A percentile compares a stretch with the other conserved stretches of the same genome.
These are phyloP conservation scores for Plantago major DNA, from an alignment of 257 asterid species.

Conservation along the genomic window DNA sequence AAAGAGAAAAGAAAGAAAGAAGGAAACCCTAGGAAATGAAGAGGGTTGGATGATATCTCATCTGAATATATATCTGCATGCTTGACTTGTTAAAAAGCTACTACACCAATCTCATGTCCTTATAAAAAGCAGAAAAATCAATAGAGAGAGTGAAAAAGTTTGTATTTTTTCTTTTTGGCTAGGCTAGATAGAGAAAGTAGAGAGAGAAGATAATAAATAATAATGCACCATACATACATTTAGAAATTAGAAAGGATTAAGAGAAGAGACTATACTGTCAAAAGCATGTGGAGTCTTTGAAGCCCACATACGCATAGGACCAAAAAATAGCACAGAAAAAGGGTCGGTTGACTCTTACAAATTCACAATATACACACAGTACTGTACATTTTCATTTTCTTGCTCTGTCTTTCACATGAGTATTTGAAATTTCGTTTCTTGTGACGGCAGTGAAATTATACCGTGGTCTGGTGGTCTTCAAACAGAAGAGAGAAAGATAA, in stretches of 20 bases:
- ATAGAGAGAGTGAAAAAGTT: slow-evolving; percentile 8
- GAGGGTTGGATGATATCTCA: slow-evolving; percentile 20
- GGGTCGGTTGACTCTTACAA: slow-evolving; percentile 46
- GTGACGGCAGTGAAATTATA: slow-evolving; percentile 29
- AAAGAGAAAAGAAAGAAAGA: neutral
- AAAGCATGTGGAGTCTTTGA: slow-evolving; percentile 40
- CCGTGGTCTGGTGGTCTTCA: neutral
- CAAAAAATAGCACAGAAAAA: slow-evolving; percentile 23
- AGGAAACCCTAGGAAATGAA: slow-evolving; percentile 33
- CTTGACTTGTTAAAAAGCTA: slow-evolving; percentile 42
- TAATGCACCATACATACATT: neutral
- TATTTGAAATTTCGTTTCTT: neutral
- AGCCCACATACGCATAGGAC: slow-evolving; percentile 42
- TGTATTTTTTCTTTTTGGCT: slow-evolving; percentile 15
- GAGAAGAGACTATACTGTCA: slow-evolving; percentile 6
- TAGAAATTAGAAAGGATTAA: neutral
- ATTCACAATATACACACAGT: neutral
- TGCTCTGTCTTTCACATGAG: neutral
- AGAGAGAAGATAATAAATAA: too few relatives aligned
- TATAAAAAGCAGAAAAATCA: slow-evolving; percentile 22
- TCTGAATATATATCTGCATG: slow-evolving; percentile 52
- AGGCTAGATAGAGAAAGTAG: slow-evolving; percentile 21
- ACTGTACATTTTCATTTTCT: slow-evolving; percentile 1
- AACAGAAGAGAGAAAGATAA: neutral
- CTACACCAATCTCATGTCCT: slow-evolving; percentile 24